Conservation (phyloP, 176 grass and related monocot genomes). For the bread wheat (Triticum aestivum) region IWGSC_CS_RefSeq_v2.1 NC_057803.1:599981122-599981621, state of each 20-base stretch:
- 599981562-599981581: no score
- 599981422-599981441: neutral
- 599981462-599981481: neutral
- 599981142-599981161: constrained; percentile 37
- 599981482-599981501: no score
- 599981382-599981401: constrained; percentile 23
- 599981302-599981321: constrained; percentile 9
- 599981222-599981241: constrained; percentile 51
- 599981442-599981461: neutral
- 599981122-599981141: constrained; percentile 43
- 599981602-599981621: no score
- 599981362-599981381: constrained; percentile 19
- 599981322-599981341: constrained; percentile 9
- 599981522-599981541: no score
- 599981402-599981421: constrained; percentile 13
- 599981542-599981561: no score
- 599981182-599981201: constrained; percentile 25
- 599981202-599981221: constrained; percentile 17
- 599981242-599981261: constrained; percentile 47
- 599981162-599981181: constrained; percentile 41
- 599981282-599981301: constrained; percentile 24
- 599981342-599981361: constrained; percentile 31
- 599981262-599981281: neutral
- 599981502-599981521: no score
- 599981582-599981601: no score